phyloP scores from a whole-genome alignment of 495 filamentous ascomycete species.

The Lasiosphaeriaceae sp. region DNA sequence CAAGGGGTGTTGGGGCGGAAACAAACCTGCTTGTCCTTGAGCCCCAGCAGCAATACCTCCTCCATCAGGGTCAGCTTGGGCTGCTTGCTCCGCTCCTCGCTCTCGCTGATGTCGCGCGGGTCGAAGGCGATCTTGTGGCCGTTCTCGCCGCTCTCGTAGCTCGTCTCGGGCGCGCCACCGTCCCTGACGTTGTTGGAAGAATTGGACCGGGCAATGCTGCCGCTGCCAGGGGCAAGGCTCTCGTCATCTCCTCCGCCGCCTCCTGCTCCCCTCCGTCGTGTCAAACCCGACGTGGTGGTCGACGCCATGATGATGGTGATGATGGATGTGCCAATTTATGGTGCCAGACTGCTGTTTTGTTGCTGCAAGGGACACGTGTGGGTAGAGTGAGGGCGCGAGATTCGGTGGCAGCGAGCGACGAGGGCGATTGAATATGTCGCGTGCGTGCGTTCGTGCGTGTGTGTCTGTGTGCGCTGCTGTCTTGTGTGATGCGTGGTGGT shows the following conservation, averaged over 20 bases:
- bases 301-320: slow-evolving; percentile 14
- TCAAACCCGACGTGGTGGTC: slow-evolving; percentile 34
- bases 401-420: background rate
- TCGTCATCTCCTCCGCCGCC: slow-evolving; percentile 17
- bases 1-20: too few species aligned
- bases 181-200: slow-evolving; percentile 49
- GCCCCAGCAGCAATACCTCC: slow-evolving; percentile 86
- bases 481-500: background rate
- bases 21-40: slow-evolving; percentile 91
- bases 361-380: background rate
- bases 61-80: slow-evolving; percentile 98
- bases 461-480: background rate
- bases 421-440: background rate
- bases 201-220: slow-evolving; percentile 33
- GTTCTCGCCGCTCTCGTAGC: slow-evolving; percentile 89
- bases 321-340: too few species aligned
- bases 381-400: background rate
- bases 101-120: slow-evolving; percentile 95
- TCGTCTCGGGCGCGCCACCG: slow-evolving; percentile 73
- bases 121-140: slow-evolving; percentile 99
- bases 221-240: slow-evolving; percentile 4
- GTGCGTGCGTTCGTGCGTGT: background rate
- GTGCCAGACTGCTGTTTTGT: background rate
- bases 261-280: slow-evolving; percentile 31
- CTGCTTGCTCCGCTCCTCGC: slow-evolving; percentile 92